Percentiles rank a stretch among this genome's conserved stretches.
phyloP scores from a whole-genome alignment of 345 rosid species.

The Acer negundo region DNA sequence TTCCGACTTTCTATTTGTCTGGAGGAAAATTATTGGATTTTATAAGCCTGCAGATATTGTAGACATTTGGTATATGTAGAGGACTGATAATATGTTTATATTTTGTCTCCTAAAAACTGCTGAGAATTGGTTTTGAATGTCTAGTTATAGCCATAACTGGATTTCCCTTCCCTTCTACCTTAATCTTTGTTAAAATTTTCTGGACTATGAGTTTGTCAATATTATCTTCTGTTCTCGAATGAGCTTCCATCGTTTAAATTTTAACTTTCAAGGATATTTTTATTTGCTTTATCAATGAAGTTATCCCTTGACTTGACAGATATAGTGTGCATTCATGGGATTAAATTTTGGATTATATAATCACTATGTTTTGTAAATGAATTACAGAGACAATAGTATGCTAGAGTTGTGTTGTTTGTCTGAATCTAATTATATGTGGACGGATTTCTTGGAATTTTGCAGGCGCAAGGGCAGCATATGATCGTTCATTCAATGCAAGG shows the following conservation, averaged over 20 bases:
- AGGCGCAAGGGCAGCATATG: constrained; percentile 57
- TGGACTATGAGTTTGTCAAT: neutral
- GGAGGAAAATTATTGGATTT: neutral
- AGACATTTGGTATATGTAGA: neutral
- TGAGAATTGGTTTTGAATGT: neutral
- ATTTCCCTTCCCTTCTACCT: neutral
- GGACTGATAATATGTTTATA: neutral
- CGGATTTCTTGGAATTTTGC: constrained; percentile 24
- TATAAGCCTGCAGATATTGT: neutral
- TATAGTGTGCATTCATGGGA: neutral
- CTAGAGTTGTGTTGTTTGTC: neutral
- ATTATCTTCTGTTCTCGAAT: neutral
- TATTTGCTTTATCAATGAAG: neutral
- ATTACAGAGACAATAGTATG: too few relatives aligned
- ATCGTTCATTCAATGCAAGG: constrained; percentile 53
- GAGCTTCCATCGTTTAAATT: neutral
- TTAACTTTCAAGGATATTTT: neutral
- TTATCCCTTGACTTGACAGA: neutral
- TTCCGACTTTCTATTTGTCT: neutral
- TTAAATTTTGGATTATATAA: neutral
- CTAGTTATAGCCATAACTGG: neutral
- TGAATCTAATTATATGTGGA: constrained; percentile 5
- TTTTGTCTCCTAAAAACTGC: neutral
- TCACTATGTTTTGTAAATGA: too few relatives aligned
- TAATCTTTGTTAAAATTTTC: neutral